These are phyloP conservation scores for Apiotrichum porosum DNA, from an alignment of 1,284 basidiomycete genomes.

Conservation along the genomic window DNA sequence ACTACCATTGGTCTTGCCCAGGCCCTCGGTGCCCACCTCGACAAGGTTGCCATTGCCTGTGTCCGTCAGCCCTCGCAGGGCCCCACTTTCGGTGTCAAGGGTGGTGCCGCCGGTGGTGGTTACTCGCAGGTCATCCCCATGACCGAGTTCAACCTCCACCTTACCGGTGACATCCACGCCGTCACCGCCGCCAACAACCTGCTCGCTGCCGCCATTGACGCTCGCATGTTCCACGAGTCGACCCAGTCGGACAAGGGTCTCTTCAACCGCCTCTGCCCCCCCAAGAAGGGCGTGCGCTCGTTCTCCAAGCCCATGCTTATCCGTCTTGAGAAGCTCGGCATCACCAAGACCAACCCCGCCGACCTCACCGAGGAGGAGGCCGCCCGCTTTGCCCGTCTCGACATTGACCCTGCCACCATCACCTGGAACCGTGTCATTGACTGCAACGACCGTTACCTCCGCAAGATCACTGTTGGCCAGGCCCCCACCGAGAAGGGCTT, in stretches of 20 bases:
- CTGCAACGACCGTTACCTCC: conserved; percentile 94
- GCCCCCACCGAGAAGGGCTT: conserved; percentile 85
- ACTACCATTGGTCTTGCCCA: conserved; percentile 97
- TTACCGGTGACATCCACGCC: conserved; percentile 98
- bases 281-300: conserved; percentile 89
- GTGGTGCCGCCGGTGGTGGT: conserved; percentile 95
- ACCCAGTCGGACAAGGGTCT: conserved; percentile 94
- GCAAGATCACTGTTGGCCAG: conserved; percentile 89
- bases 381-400: conserved; percentile 81
- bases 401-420: conserved; percentile 85
- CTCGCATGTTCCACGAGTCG: conserved; percentile 96
- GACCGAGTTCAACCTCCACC: conserved; percentile 83
- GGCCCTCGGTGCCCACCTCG: conserved; percentile 90
- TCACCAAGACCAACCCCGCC: conserved; percentile 88
- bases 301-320: conserved; percentile 97
- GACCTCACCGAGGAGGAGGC: conserved; percentile 91
- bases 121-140: conserved; percentile 99
- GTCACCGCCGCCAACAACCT: conserved; percentile 97
- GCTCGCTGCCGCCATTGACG: conserved; percentile 91
- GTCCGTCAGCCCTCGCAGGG: conserved; percentile 99
- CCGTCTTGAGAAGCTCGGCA: conserved; percentile 89
- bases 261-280: conserved; percentile 85
- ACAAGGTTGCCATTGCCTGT: conserved; percentile 90
- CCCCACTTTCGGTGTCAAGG: conserved; percentile 99
- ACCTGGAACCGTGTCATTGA: conserved; percentile 98